Base-by-base conservation (phyloP, 176 grass and related monocot species). In the Themeda triandra region DNA sequence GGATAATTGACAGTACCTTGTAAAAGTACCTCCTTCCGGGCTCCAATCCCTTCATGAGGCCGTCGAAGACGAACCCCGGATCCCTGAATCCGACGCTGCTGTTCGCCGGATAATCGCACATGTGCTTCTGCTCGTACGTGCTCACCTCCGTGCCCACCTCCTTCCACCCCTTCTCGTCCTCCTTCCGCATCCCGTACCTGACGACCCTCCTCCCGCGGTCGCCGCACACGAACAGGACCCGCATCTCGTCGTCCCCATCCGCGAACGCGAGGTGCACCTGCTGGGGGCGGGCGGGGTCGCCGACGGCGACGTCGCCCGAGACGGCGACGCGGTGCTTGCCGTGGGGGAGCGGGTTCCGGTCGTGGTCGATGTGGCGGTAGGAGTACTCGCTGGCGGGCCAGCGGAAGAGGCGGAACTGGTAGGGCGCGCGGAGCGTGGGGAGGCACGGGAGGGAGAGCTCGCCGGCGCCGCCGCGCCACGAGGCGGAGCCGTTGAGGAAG, bases 21-120 rank as follows among this genome's bases (percentile, higher is more conserved):
- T 98, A 98, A 74, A 90, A 98, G 32, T 98, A 98, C 82, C 40
- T 93, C 80, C 81, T 90, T 49, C 83, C 89, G 0, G 82, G 89
- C 80, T 89, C 46, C 88, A 98, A 82, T 62, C 84, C 92, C 48
- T 81, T 92, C 83, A 95, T 94, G 77, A 98, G 45, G 19, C 91
- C 93, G 63, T 98, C 93, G 80, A 93, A 94, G 85, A 95, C 91
- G 85, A 95, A 95, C 24, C 96, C 96, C 11, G 93, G 93, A 98
- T 98, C 93, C 72, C 96, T 95, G 93, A 93, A 98, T 19, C 73
- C 91, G 23, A 93, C 77, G 82, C 39, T 85, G 70, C 69, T 64
- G 78, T 98, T 95, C 24, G 89, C 93, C 66, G 87, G 91, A 46
- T 19, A 46, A 46, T 95, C 89, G 33, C 96, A 98, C 96, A 98